Conservation (phyloP, 805 yeast genomes). For the Maudiozyma serrabonitensis region DNA sequence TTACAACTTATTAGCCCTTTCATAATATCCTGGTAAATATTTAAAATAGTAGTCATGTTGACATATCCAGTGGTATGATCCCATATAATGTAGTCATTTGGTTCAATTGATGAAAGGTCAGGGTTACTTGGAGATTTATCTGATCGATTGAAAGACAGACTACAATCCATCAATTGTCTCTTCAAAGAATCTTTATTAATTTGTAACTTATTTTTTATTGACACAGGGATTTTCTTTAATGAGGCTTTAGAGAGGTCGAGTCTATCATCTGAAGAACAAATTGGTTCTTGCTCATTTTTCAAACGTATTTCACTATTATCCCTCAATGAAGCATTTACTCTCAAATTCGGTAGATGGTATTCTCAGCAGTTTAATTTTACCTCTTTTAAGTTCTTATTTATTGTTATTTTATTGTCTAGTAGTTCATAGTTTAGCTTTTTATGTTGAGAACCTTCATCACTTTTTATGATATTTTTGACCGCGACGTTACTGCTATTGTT, state of each 20-base stretch:
- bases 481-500: neutral
- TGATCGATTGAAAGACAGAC: neutral
- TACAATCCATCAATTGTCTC: constrained; percentile 1
- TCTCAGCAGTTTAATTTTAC: constrained; percentile 20
- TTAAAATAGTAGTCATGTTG: constrained; percentile 27
- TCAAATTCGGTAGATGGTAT: constrained; percentile 20
- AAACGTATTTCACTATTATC: neutral
- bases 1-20: too few relatives aligned
- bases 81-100: neutral
- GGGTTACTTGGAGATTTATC: neutral
- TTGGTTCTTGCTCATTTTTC: neutral
- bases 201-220: constrained; percentile 1
- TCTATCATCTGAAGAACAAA: too few relatives aligned
- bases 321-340: too few relatives aligned
- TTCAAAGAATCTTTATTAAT: constrained; percentile 2
- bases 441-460: too few relatives aligned
- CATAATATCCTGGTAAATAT: constrained; percentile 17
- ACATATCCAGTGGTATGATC: neutral
- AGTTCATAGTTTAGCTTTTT: neutral
- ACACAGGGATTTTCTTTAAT: neutral
- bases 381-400: too few relatives aligned
- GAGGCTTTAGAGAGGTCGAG: neutral
- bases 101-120: neutral
- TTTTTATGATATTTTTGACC: neutral
- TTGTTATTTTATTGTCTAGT: constrained; percentile 1